Evolutionary conservation across 1,139 yeast genomes (phyloP).

Genomic region (Pichia sp.): DNA sequence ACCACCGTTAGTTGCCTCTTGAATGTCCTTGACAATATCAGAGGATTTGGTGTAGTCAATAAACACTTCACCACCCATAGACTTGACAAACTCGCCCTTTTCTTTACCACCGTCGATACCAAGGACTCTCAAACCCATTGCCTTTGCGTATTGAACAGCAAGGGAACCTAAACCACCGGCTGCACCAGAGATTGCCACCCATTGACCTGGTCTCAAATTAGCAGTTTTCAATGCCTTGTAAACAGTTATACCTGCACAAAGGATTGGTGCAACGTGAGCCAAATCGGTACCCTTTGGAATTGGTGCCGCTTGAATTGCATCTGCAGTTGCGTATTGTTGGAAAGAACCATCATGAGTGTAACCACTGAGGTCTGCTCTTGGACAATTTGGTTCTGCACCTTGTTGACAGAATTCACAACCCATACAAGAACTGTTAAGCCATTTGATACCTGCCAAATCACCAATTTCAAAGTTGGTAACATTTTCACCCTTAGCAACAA

Average conservation of each 20-base stretch:
- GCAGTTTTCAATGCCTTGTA: slow-evolving; percentile 75
- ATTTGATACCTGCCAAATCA: slow-evolving; percentile 67
- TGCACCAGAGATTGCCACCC: slow-evolving; percentile 77
- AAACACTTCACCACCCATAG: slow-evolving; percentile 60
- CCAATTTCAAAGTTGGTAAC: slow-evolving; percentile 65
- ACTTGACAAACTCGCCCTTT: slow-evolving; percentile 48
- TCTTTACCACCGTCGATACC: slow-evolving; percentile 74
- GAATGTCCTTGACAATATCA: slow-evolving; percentile 50
- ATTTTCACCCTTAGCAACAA: slow-evolving; percentile 61
- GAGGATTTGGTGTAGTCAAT: slow-evolving; percentile 56
- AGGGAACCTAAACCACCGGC: slow-evolving; percentile 75
- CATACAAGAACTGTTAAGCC: slow-evolving; percentile 70
- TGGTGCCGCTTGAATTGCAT: slow-evolving; percentile 68
- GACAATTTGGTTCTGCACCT: slow-evolving; percentile 62
- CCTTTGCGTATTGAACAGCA: slow-evolving; percentile 68
- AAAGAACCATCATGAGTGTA: slow-evolving; percentile 77
- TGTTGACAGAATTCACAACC: slow-evolving; percentile 62
- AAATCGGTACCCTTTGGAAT: slow-evolving; percentile 62
- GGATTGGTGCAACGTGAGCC: slow-evolving; percentile 62
- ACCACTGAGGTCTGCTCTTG: slow-evolving; percentile 63
- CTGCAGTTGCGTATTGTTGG: slow-evolving; percentile 77
- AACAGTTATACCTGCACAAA: slow-evolving; percentile 79
- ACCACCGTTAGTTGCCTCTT: slow-evolving; percentile 59
- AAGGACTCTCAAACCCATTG: slow-evolving; percentile 67
- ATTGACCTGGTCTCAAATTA: slow-evolving; percentile 51